A percentile compares a stretch with the other conserved stretches of the same genome.
Evolutionary conservation across 352 stramenopile genomes (phyloP).

Genomic region (Peronospora destructor): DNA sequence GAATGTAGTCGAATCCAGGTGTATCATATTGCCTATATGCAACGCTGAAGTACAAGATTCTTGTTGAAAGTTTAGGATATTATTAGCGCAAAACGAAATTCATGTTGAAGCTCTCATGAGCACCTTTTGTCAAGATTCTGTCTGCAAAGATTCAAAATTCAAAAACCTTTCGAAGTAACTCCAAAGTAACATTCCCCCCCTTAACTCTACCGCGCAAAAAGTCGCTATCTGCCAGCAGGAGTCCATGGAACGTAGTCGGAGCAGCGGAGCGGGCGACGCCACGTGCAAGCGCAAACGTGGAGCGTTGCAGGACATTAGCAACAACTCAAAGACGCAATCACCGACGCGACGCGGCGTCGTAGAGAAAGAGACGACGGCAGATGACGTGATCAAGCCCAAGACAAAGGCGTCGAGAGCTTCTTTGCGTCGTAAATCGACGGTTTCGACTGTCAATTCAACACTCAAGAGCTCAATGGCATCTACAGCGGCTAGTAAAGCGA

Average conservation of each 20-base stretch:
- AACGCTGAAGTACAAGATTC: too few relatives aligned
- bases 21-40: too few relatives aligned
- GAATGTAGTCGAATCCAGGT: too few relatives aligned
- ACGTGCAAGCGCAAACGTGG: conserved; percentile 71
- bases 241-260: conserved; percentile 19
- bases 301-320: conserved; percentile 78
- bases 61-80: too few relatives aligned
- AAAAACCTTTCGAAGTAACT: conserved; percentile 9
- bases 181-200: conserved; percentile 3
- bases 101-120: too few relatives aligned
- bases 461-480: conserved; percentile 23
- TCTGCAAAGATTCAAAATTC: conserved; percentile 19
- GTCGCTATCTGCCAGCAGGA: conserved; percentile 2
- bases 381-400: conserved; percentile 6
- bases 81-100: too few relatives aligned
- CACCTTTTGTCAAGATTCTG: too few relatives aligned
- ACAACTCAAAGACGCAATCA: conserved; percentile 30
- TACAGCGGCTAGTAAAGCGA: conserved; percentile 20
- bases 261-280: conserved; percentile 19
- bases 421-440: conserved; percentile 11
- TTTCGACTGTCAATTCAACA: conserved; percentile 23
- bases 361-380: conserved; percentile 22
- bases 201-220: conserved; percentile 15
- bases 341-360: conserved; percentile 2
- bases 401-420: conserved; percentile 4